phyloP scores from a whole-genome alignment of 2,329 filamentous ascomycete species.

The Fusarium euwallaceae region DNA sequence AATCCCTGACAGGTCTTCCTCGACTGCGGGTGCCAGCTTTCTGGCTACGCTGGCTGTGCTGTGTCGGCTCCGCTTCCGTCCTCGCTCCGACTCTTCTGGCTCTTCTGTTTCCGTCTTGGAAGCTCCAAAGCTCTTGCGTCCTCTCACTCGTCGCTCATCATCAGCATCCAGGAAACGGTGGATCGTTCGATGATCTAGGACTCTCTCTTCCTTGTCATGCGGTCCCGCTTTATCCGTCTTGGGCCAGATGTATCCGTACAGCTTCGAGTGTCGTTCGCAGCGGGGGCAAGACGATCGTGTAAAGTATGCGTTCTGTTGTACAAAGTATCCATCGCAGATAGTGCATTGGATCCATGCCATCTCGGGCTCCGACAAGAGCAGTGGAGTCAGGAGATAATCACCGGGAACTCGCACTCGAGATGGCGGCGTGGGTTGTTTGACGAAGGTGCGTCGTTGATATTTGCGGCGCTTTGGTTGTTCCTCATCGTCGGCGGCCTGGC shows the following conservation, averaged over 20 bases:
- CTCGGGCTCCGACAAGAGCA: slow-evolving; percentile 79
- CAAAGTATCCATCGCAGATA: slow-evolving; percentile 84
- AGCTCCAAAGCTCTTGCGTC: slow-evolving; percentile 53
- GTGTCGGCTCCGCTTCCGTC: slow-evolving; percentile 41
- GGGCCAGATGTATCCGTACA: slow-evolving; percentile 96
- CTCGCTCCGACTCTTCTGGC: slow-evolving; percentile 39
- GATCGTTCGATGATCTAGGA: slow-evolving; percentile 88
- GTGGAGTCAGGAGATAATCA: slow-evolving; percentile 85
- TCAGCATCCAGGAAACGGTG: slow-evolving; percentile 84
- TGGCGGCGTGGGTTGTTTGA: slow-evolving; percentile 52
- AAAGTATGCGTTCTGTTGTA: slow-evolving; percentile 89
- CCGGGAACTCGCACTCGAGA: slow-evolving; percentile 69
- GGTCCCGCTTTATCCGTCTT: slow-evolving; percentile 88
- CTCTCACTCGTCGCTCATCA: slow-evolving; percentile 72
- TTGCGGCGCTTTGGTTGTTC: slow-evolving; percentile 50
- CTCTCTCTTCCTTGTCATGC: slow-evolving; percentile 76
- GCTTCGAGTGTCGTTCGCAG: slow-evolving; percentile 94
- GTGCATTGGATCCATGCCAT: slow-evolving; percentile 92
- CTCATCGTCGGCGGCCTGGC: slow-evolving; percentile 34
- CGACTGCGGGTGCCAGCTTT: slow-evolving; percentile 19
- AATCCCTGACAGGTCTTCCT: slow-evolving; percentile 40
- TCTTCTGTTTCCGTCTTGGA: slow-evolving; percentile 46
- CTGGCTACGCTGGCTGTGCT: slow-evolving; percentile 16
- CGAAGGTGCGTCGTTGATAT: slow-evolving; percentile 51
- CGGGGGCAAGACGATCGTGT: slow-evolving; percentile 89